phyloP scores from a whole-genome alignment of 768 basidiomycete genomes.

The Lentinula boryana region DNA sequence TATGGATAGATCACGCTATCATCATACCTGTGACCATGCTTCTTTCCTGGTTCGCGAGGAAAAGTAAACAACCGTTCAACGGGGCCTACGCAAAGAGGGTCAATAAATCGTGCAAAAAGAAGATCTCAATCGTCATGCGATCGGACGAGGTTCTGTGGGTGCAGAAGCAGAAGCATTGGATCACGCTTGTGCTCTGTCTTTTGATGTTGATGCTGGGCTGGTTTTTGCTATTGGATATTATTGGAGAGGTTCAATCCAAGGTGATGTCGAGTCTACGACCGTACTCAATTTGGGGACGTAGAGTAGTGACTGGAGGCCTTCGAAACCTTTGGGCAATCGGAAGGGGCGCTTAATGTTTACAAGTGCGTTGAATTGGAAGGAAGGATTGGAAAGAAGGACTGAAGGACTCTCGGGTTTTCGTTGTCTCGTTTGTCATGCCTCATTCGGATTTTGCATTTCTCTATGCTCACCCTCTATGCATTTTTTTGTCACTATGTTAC shows the following conservation, averaged over 20 bases:
- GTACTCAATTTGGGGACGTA: background rate
- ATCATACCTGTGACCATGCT: background rate
- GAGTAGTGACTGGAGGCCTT: background rate
- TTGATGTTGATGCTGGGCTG: background rate
- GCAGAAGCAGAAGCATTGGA: background rate
- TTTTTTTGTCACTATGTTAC: background rate
- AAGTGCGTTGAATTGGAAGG: background rate
- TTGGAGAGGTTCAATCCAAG: background rate
- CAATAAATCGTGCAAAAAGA: background rate
- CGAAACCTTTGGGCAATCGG: background rate
- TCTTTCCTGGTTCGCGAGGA: background rate
- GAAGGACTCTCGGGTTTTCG: background rate
- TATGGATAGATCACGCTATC: background rate
- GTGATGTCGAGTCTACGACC: background rate
- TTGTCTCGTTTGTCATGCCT: background rate
- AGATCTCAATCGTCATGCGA: background rate
- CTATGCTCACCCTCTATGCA: background rate
- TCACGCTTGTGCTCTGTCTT: background rate
- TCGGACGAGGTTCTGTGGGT: background rate
- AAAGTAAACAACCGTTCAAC: background rate
- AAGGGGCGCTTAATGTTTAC: background rate
- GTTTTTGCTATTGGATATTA: background rate
- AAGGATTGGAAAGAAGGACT: background rate
- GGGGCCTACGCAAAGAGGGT: background rate
- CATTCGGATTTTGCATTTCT: background rate